Evolutionary conservation across 352 stramenopile genomes (phyloP).

Genomic region (Phytophthora sp.): DNA sequence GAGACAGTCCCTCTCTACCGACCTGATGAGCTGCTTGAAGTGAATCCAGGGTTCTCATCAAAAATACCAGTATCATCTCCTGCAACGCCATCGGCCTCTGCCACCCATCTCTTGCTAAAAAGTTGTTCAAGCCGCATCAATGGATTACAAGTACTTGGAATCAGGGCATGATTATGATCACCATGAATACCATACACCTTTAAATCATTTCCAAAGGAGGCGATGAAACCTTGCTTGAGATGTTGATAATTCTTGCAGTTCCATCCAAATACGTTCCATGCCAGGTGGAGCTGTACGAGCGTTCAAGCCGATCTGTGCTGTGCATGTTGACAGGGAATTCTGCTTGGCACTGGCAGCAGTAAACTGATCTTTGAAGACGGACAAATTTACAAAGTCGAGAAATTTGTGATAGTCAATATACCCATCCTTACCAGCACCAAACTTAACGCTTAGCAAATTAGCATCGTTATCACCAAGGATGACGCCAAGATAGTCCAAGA

Average conservation of each 20-base stretch:
- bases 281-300: constrained; percentile 2
- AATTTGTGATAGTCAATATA: constrained; percentile 75
- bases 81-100: constrained; percentile 5
- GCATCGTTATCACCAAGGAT: constrained; percentile 50
- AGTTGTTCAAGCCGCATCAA: neutral
- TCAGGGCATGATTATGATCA: neutral
- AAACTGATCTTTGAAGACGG: neutral
- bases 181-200: neutral
- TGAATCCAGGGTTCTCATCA: constrained; percentile 28
- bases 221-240: constrained; percentile 49
- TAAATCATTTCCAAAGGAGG: constrained; percentile 26
- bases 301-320: neutral
- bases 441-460: constrained; percentile 55
- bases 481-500: constrained; percentile 62
- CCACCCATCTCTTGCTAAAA: neutral
- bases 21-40: constrained; percentile 30
- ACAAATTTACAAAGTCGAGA: constrained; percentile 49
- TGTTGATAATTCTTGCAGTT: constrained; percentile 47
- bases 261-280: constrained; percentile 45
- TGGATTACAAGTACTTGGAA: neutral
- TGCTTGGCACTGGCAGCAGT: neutral
- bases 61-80: neutral
- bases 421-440: constrained; percentile 57
- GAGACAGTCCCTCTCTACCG: constrained; percentile 1
- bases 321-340: neutral